Percentiles rank a stretch among this genome's conserved stretches.
phyloP scores from a whole-genome alignment of 768 basidiomycete genomes.

The Kwoniella europaea region DNA sequence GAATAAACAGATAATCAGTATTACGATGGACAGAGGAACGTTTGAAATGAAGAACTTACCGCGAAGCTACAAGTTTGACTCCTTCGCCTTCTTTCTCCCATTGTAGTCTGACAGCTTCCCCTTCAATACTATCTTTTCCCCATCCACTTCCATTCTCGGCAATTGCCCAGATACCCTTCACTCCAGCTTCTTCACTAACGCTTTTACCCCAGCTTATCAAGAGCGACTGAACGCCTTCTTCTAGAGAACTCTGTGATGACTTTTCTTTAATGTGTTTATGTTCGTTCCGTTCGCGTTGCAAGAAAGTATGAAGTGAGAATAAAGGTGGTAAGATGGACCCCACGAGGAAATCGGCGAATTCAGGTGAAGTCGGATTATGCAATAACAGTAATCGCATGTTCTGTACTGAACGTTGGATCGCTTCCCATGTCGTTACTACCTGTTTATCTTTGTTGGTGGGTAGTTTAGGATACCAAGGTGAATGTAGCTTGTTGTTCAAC shows the following conservation, averaged over 20 bases:
- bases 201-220: conserved; percentile 70
- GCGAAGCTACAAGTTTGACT: conserved; percentile 59
- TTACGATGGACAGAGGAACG: too few relatives aligned
- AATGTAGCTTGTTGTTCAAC: conserved; percentile 26
- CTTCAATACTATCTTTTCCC: conserved; percentile 59
- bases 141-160: conserved; percentile 57
- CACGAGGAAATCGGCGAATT: conserved; percentile 67
- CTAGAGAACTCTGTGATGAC: not conserved
- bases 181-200: conserved; percentile 64
- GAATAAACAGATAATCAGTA: too few relatives aligned
- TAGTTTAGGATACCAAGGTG: conserved; percentile 26
- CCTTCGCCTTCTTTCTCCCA: conserved; percentile 60
- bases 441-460: conserved; percentile 35
- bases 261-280: too few relatives aligned
- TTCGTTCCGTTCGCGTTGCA: conserved; percentile 46
- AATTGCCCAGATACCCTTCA: conserved; percentile 67
- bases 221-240: conserved; percentile 7
- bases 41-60: conserved; percentile 50
- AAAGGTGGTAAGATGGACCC: conserved; percentile 72
- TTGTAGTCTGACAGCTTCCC: conserved; percentile 66
- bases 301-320: conserved; percentile 68
- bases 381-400: conserved; percentile 62
- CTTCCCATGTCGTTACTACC: conserved; percentile 62
- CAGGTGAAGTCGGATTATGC: conserved; percentile 79
- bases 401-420: conserved; percentile 29